Evolutionary conservation across 768 basidiomycete genomes (phyloP), one percentile per base, ranked within the genome.

Genomic region (Pleurotus platypus): DNA sequence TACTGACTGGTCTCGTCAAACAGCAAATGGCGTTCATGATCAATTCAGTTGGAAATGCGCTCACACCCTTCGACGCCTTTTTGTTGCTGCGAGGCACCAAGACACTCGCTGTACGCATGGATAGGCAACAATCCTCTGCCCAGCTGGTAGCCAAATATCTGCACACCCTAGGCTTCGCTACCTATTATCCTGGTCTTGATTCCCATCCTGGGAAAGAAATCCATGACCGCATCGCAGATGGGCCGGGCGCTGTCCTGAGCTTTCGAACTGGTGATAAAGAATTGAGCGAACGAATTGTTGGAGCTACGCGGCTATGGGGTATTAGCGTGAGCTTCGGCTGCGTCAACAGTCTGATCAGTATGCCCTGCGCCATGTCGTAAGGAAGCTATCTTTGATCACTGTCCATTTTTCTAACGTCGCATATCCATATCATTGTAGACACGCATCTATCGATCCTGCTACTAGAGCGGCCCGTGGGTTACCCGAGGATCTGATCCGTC

Each of bases 361-460:
- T 99, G 96, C 97, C 97, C 38, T 98, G 97, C 70, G 86, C 93
- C 64, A 98, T 99, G 97, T 97, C 94, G 96, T 98, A 72, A 75
- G 95, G 90, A 4, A 37, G 37, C 55, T 46, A n/a, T 45, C n/a
- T 45, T n/a, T 40, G 55, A 51, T 57, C 58, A 24, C 58, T 35
- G 37, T 50, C 42, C 54, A 12, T n/a, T 27, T 12, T 56, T 38
- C 46, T 40, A 59, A 60, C 54, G 45, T 61, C 56, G 50, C 57
- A 49, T 60, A 26, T 64, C 58, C 12, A 26, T 58, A 53, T 46
- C 49, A 49, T 55, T 56, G 12, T 62, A 96, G 96, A 15, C 97
- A 99, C 70, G 94, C 97, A 20, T 98, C 97, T 39, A 99, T 99
- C 62, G 95, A 98, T 66, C 86, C 97, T 20, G 90, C 92, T 6